These are phyloP conservation scores for Geotrichum fermentans DNA, from an alignment of 1,139 yeast species.

Conservation along the genomic window DNA sequence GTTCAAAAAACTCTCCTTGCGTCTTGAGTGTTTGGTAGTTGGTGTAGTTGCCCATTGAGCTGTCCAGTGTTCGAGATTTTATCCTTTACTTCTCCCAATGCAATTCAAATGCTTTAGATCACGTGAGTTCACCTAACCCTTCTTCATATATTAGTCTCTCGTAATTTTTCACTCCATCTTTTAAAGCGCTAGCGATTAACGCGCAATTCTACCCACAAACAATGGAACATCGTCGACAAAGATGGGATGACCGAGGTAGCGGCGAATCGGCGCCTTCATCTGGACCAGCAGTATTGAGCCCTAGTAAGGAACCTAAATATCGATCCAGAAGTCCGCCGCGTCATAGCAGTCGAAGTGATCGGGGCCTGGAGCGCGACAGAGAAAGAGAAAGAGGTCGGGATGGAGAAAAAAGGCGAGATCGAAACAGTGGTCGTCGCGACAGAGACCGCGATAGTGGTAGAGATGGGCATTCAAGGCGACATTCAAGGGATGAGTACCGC, in stretches of 20 bases:
- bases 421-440: neutral
- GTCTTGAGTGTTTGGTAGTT: no score
- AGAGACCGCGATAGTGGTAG: neutral
- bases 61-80: neutral
- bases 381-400: neutral
- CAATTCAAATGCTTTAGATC: no score
- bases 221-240: slow-evolving; percentile 16
- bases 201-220: no score
- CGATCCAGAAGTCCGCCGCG: neutral
- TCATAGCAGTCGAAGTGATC: neutral
- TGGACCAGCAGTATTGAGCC: neutral
- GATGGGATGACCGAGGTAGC: slow-evolving; percentile 15
- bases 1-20: no score
- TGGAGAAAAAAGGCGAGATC: neutral
- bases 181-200: no score
- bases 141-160: no score
- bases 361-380: no score
- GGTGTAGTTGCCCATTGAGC: neutral
- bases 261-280: neutral
- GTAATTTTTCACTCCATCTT: no score
- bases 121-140: no score
- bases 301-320: neutral
- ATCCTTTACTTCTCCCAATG: no score
- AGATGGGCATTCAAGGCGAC: neutral
- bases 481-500: neutral